Evolutionary conservation across 1,284 basidiomycete genomes (phyloP).

Genomic region (Rhizoctonia solani): DNA sequence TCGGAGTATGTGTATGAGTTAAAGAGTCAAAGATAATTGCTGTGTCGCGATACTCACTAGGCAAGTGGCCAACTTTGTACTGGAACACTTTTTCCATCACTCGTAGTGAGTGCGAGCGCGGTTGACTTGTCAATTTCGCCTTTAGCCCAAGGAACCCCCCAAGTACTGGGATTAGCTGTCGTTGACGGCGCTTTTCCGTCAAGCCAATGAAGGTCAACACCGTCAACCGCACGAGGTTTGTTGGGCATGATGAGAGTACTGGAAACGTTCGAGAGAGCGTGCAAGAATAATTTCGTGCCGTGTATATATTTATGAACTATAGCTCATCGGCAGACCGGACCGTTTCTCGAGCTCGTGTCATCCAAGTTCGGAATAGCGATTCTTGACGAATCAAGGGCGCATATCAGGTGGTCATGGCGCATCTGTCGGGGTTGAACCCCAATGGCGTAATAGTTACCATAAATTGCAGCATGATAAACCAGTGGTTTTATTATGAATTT

Average conservation of each 20-base stretch:
- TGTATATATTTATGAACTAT: too few relatives aligned
- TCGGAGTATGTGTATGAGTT: not conserved
- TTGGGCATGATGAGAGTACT: constrained; percentile 24
- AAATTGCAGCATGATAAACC: not conserved
- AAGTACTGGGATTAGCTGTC: constrained; percentile 47
- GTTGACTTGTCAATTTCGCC: constrained; percentile 51
- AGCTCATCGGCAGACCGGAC: not conserved
- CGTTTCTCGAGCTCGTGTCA: constrained; percentile 16
- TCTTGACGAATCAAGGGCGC: not conserved
- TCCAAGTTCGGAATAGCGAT: not conserved
- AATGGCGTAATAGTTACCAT: constrained; percentile 25
- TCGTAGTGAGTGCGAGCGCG: constrained; percentile 43
- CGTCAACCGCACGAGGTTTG: constrained; percentile 34
- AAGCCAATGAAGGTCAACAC: constrained; percentile 48
- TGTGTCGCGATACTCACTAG: constrained; percentile 45
- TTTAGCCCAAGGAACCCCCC: constrained; percentile 51
- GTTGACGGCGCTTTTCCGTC: constrained; percentile 46
- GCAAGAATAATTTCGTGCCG: not conserved
- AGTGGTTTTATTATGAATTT: not conserved
- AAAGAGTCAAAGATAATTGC: constrained; percentile 1
- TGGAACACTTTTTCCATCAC: constrained; percentile 45
- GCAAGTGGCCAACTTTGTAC: constrained; percentile 52
- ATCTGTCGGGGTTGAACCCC: not conserved
- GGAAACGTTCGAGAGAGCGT: not conserved
- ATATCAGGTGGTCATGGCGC: not conserved